Conservation (phyloP, 352 stramenopile species). For the Phytophthora colocasiae region DNA sequence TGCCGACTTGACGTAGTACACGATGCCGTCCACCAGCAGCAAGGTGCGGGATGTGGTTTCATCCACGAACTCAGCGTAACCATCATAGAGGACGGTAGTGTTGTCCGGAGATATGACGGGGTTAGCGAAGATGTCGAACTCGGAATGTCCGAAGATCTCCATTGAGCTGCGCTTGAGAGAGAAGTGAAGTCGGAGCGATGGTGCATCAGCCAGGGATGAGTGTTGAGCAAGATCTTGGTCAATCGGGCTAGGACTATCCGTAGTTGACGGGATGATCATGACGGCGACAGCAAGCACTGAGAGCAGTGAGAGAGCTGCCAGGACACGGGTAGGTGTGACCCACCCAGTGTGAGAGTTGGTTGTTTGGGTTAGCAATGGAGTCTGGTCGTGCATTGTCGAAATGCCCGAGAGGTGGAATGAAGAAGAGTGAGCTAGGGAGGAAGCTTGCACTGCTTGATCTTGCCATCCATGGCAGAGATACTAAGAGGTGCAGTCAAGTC, state of each 20-base stretch:
- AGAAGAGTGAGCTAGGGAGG: neutral
- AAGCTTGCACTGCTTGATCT: too few relatives aligned
- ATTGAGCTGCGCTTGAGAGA: neutral
- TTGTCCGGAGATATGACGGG: neutral
- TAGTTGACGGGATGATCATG: neutral
- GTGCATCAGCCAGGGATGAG: neutral
- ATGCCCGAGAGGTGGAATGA: neutral
- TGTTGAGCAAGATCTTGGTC: neutral
- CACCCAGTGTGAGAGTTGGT: neutral
- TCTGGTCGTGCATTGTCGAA: neutral
- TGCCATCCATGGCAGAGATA: too few relatives aligned
- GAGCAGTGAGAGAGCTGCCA: neutral
- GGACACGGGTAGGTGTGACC: neutral
- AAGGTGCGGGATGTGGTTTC: neutral
- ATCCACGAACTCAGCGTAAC: neutral
- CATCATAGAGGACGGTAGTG: neutral
- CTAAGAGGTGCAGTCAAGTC: too few relatives aligned
- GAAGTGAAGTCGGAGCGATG: neutral
- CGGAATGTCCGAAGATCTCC: conserved; percentile 1
- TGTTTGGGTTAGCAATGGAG: neutral
- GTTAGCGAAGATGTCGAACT: neutral
- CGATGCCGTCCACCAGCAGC: neutral
- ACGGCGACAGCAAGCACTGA: neutral
- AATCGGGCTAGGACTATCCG: neutral
- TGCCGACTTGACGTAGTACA: neutral